Evolutionary conservation across 2,329 filamentous ascomycete species (phyloP).

Genomic region (Exophiala sp.): DNA sequence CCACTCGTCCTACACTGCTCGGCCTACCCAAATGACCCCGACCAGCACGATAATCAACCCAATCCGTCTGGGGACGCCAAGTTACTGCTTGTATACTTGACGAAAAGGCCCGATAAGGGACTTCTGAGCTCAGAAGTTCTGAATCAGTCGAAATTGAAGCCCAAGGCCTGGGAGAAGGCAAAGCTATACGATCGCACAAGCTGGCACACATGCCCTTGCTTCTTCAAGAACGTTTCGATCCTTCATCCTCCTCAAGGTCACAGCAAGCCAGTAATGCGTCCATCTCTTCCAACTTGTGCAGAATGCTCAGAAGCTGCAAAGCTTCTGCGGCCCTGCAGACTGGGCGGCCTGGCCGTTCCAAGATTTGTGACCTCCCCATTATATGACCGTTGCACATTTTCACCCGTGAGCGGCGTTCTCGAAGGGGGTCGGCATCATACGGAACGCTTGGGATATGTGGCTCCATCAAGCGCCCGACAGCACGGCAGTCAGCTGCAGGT

Average conservation of each 20-base stretch:
- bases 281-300: slow-evolving; percentile 3
- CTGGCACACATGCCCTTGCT: slow-evolving; percentile 19
- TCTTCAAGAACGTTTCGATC: slow-evolving; percentile 12
- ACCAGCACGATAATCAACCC: neutral
- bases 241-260: slow-evolving; percentile 14
- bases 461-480: too few species aligned
- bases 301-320: slow-evolving; percentile 12
- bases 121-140: neutral
- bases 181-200: slow-evolving; percentile 16
- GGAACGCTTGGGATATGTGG: too few species aligned
- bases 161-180: slow-evolving; percentile 6
- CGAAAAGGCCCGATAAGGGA: slow-evolving; percentile 9
- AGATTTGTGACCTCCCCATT: slow-evolving; percentile 5
- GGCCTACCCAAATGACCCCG: neutral
- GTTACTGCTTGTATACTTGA: slow-evolving; percentile 15
- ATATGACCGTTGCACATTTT: slow-evolving; percentile 11
- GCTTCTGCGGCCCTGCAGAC: slow-evolving; percentile 8
- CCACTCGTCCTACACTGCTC: slow-evolving; percentile 18
- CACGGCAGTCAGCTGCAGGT: neutral
- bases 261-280: slow-evolving; percentile 8
- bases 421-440: neutral
- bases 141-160: slow-evolving; percentile 1
- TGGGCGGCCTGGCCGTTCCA: slow-evolving; percentile 7
- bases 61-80: slow-evolving; percentile 10
- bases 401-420: slow-evolving; percentile 7